phyloP scores from a whole-genome alignment of 2,329 filamentous ascomycete species.

The Daldinia eschscholtzii region DNA sequence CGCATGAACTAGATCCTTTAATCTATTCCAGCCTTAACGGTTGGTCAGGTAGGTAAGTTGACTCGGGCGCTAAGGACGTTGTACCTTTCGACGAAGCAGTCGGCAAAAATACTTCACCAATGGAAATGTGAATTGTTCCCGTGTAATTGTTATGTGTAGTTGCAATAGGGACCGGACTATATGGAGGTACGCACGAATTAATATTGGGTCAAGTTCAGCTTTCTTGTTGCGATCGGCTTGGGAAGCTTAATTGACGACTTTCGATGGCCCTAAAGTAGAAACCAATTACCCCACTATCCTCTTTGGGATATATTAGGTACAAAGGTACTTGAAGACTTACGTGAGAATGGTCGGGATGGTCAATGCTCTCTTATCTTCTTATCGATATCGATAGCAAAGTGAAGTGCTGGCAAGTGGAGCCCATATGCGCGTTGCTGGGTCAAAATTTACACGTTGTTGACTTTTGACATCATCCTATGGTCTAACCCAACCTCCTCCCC shows the following conservation, averaged over 20 bases:
- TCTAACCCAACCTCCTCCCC: conserved; percentile 39
- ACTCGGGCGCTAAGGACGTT: conserved; percentile 16
- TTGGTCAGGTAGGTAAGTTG: conserved; percentile 9
- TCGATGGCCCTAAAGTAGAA: not conserved
- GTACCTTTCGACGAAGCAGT: conserved; percentile 19
- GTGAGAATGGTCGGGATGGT: not conserved
- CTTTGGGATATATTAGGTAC: conserved; percentile 20
- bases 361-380: not conserved
- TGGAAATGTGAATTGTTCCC: conserved; percentile 12
- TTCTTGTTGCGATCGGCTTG: conserved; percentile 7
- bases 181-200: not conserved
- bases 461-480: conserved; percentile 47
- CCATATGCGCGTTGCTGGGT: conserved; percentile 45
- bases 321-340: conserved; percentile 1
- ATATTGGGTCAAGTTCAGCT: conserved; percentile 9
- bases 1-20: conserved; percentile 38
- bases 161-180: not conserved
- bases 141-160: conserved; percentile 6
- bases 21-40: conserved; percentile 19
- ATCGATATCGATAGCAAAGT: conserved; percentile 32
- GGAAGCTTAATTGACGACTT: conserved; percentile 9
- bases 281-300: conserved; percentile 24
- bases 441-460: conserved; percentile 46
- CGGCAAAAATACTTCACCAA: conserved; percentile 19
- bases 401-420: conserved; percentile 7